Percentiles rank a stretch among this genome's conserved stretches.
These are phyloP conservation scores for Epichloe aotearoae DNA, from an alignment of 2,329 filamentous ascomycete genomes.

Conservation along the genomic window DNA sequence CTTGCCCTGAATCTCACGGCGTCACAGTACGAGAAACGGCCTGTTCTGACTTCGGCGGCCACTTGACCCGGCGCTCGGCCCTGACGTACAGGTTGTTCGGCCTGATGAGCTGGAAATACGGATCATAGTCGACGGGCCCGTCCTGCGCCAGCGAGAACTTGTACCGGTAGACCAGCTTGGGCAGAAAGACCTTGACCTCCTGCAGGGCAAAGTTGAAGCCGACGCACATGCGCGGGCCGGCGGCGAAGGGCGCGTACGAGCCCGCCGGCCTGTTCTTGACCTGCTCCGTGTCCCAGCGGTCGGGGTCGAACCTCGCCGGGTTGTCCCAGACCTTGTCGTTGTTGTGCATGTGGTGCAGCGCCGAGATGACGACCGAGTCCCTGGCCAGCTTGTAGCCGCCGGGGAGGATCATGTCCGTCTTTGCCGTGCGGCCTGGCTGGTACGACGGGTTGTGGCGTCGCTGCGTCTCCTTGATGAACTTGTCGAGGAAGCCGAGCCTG, in stretches of 20 bases:
- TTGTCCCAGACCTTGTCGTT: slow-evolving; percentile 45
- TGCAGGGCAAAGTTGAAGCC: slow-evolving; percentile 52
- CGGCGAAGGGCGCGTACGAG: slow-evolving; percentile 45
- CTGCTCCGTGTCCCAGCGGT: slow-evolving; percentile 41
- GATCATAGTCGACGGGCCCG: slow-evolving; percentile 42
- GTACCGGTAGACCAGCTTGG: slow-evolving; percentile 46
- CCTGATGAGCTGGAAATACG: slow-evolving; percentile 44
- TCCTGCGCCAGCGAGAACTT: slow-evolving; percentile 38
- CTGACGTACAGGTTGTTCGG: slow-evolving; percentile 17
- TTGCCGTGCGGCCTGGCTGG: slow-evolving; percentile 45
- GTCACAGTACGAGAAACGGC: too few relatives aligned
- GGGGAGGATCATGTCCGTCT: slow-evolving; percentile 41
- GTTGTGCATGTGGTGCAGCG: slow-evolving; percentile 37
- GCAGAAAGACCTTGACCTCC: slow-evolving; percentile 46
- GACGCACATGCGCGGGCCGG: slow-evolving; percentile 44
- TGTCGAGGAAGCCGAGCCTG: slow-evolving; percentile 38
- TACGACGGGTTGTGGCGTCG: slow-evolving; percentile 47
- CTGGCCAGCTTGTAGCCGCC: slow-evolving; percentile 44
- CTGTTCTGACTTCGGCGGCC: slow-evolving; percentile 22
- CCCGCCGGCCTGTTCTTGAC: slow-evolving; percentile 34
- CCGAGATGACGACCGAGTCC: slow-evolving; percentile 38
- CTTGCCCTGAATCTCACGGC: too few relatives aligned
- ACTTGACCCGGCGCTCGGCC: slow-evolving; percentile 34
- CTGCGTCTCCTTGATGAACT: slow-evolving; percentile 48
- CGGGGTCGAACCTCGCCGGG: slow-evolving; percentile 42